Evolutionary conservation across 305 asterid genomes (phyloP).

Genomic region (Caryopteris hybrid): DNA sequence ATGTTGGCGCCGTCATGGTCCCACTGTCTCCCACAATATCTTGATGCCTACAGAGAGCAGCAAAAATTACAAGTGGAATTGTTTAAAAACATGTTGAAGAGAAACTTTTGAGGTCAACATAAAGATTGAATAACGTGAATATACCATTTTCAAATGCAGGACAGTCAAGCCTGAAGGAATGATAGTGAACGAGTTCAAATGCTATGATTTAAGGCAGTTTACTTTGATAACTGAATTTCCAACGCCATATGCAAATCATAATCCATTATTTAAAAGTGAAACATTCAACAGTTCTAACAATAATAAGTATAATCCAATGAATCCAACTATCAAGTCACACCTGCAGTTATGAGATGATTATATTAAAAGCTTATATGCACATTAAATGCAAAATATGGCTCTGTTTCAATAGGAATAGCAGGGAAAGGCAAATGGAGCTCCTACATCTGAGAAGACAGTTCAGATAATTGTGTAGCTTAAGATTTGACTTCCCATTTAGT

Average conservation of each 20-base stretch:
- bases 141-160: no score
- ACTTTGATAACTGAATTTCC: neutral
- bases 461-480: neutral
- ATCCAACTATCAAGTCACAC: neutral
- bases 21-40: constrained; percentile 49
- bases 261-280: neutral
- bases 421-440: neutral
- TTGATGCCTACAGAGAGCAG: constrained; percentile 12
- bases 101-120: neutral
- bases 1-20: constrained; percentile 43
- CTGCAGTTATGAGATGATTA: neutral
- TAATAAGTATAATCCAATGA: neutral
- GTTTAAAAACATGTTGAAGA: no score
- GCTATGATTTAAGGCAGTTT: neutral
- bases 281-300: neutral
- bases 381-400: neutral
- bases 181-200: neutral
- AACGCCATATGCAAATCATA: neutral
- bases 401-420: neutral
- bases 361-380: neutral
- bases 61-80: constrained; percentile 1
- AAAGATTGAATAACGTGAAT: neutral
- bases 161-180: no score
- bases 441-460: neutral
- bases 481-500: no score